Evolutionary conservation across 148 eudicot species (phyloP).

Genomic region (Fagopyrum tataricum): DNA sequence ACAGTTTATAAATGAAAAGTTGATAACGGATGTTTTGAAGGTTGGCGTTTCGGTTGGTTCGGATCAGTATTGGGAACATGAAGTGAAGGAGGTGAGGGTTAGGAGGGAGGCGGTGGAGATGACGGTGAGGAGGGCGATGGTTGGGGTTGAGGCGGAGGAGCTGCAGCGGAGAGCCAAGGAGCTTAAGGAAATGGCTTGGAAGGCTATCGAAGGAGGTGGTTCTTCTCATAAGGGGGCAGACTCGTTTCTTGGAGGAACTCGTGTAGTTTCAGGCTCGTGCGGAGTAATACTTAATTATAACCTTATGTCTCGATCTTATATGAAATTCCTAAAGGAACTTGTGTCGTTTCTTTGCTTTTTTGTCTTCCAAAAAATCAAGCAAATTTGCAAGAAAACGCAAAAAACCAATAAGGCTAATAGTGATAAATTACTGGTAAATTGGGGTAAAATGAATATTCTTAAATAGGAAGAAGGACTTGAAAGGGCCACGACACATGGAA

Average conservation of each 20-base stretch:
- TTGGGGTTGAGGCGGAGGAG: constrained; percentile 11
- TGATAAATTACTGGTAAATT: too few species aligned
- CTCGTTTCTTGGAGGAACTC: constrained; percentile 14
- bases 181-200: constrained; percentile 23
- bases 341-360: too few species aligned
- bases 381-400: too few species aligned
- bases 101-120: constrained; percentile 13
- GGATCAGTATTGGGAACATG: not conserved
- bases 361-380: too few species aligned
- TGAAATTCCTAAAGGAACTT: too few species aligned
- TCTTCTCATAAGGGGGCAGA: constrained; percentile 19
- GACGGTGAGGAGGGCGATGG: constrained; percentile 16
- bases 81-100: not conserved
- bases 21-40: constrained; percentile 13
- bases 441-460: too few species aligned
- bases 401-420: too few species aligned
- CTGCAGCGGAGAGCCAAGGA: not conserved
- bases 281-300: too few species aligned
- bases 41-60: constrained; percentile 16
- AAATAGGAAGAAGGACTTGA: too few species aligned
- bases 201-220: constrained; percentile 22
- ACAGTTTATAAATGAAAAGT: constrained; percentile 18
- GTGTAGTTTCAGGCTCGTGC: not conserved
- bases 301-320: too few species aligned
- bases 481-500: too few species aligned